Conservation (phyloP, 1,139 yeast genomes). For the Barnettozyma hawaiiensis region DNA sequence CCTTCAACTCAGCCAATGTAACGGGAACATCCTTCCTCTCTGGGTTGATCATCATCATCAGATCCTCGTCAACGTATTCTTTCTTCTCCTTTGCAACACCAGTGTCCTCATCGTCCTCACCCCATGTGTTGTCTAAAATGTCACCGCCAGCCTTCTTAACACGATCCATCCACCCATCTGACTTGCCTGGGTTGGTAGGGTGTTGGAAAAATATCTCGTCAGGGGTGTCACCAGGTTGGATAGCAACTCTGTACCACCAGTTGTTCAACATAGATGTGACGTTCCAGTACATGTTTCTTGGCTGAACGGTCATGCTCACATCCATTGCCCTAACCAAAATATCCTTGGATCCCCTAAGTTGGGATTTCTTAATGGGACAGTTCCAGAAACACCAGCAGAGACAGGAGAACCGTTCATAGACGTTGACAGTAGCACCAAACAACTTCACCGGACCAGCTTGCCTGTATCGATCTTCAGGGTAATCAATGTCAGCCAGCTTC, state of each 20-base stretch:
- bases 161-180: conserved; percentile 35
- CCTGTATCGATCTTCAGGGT: conserved; percentile 31
- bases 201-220: conserved; percentile 28
- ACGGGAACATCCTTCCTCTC: conserved; percentile 23
- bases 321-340: conserved; percentile 33
- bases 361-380: conserved; percentile 21
- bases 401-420: conserved; percentile 28
- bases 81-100: conserved; percentile 8
- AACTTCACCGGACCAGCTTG: conserved; percentile 27
- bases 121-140: conserved; percentile 28
- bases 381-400: conserved; percentile 34
- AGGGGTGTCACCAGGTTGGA: conserved; percentile 17
- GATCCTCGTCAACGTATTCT: conserved; percentile 22
- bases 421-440: conserved; percentile 31
- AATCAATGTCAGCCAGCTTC: conserved; percentile 27
- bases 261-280: conserved; percentile 33
- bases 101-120: conserved; percentile 22
- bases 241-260: conserved; percentile 34
- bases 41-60: conserved; percentile 25
- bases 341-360: conserved; percentile 24
- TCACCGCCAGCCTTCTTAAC: conserved; percentile 32
- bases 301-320: conserved; percentile 30
- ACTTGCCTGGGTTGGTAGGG: conserved; percentile 26
- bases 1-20: conserved; percentile 43
- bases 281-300: conserved; percentile 34